Evolutionary conservation across 352 stramenopile species (phyloP).

Genomic region (Globisporangium emineosum): DNA sequence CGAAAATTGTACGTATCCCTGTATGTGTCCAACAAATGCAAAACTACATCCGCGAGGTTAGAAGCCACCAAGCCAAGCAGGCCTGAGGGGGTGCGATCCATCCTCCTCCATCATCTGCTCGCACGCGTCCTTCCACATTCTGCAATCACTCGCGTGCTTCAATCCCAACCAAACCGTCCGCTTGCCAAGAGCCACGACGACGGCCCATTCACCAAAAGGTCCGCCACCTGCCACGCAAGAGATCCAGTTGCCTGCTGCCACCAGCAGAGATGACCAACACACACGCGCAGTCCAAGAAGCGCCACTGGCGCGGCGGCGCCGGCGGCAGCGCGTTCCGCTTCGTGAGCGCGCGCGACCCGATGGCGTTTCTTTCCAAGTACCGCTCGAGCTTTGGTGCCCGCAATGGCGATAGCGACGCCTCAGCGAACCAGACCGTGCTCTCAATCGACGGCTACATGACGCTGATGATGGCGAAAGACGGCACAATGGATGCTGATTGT

Average conservation of each 20-base stretch:
- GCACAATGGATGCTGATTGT: not conserved
- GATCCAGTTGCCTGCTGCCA: not conserved
- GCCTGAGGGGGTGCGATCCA: conserved; percentile 4
- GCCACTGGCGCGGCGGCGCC: conserved; percentile 31
- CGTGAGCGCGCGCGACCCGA: conserved; percentile 18
- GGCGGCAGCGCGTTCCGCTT: conserved; percentile 6
- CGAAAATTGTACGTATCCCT: not conserved
- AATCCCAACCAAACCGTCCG: not conserved
- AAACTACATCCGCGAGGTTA: not conserved
- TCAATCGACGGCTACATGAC: conserved; percentile 13
- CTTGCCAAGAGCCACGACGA: not conserved
- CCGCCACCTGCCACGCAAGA: not conserved
- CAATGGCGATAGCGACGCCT: not conserved
- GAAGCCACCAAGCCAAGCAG: not conserved
- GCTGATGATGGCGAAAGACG: conserved; percentile 10
- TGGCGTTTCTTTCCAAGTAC: conserved; percentile 29
- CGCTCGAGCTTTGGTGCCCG: conserved; percentile 22
- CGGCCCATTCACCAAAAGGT: not conserved
- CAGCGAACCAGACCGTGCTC: conserved; percentile 11
- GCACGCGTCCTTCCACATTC: not conserved
- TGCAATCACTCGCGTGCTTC: not conserved
- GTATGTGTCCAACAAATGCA: not conserved
- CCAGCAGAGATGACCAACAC: conserved; percentile 24
- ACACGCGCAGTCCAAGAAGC: conserved; percentile 41
- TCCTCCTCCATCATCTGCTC: not conserved